Evolutionary conservation across 108 stramenopile species (phyloP).

Genomic region (Fragilariopsis cylindrus): DNA sequence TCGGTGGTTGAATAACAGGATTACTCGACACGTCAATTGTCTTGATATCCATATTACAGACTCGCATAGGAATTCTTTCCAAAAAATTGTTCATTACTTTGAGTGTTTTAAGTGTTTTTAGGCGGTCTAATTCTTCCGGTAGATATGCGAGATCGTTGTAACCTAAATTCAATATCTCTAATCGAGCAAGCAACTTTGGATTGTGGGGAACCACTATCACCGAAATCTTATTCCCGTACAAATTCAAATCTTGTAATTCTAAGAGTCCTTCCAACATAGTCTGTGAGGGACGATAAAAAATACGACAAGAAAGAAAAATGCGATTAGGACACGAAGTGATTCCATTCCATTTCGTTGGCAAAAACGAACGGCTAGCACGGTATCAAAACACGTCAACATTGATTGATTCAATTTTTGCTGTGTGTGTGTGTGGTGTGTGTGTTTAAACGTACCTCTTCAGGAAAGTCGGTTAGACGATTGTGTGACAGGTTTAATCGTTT

Average conservation of each 20-base stretch:
- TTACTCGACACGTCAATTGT: constrained; percentile 73
- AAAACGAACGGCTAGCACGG: too few relatives aligned
- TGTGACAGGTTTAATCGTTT: constrained; percentile 56
- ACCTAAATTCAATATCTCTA: constrained; percentile 70
- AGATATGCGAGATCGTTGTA: constrained; percentile 64
- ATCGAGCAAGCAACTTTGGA: constrained; percentile 51
- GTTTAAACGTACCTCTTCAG: constrained; percentile 57
- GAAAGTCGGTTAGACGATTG: constrained; percentile 66
- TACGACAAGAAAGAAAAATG: not conserved
- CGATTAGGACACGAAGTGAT: too few relatives aligned
- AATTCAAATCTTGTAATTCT: constrained; percentile 67
- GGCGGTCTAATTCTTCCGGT: constrained; percentile 68
- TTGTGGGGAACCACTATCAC: constrained; percentile 58
- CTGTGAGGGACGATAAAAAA: constrained; percentile 10
- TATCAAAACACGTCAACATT: not conserved
- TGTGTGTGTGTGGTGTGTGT: not conserved
- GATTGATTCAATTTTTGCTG: not conserved
- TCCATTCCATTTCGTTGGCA: too few relatives aligned
- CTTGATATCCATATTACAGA: constrained; percentile 83
- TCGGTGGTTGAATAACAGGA: constrained; percentile 77
- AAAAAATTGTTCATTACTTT: constrained; percentile 74
- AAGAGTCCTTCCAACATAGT: constrained; percentile 58
- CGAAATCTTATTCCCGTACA: constrained; percentile 72
- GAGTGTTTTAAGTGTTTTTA: constrained; percentile 58
- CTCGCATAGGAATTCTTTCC: constrained; percentile 60